Evolutionary conservation across 441 rosid species (phyloP).

Genomic region (Biscutella auriculata): DNA sequence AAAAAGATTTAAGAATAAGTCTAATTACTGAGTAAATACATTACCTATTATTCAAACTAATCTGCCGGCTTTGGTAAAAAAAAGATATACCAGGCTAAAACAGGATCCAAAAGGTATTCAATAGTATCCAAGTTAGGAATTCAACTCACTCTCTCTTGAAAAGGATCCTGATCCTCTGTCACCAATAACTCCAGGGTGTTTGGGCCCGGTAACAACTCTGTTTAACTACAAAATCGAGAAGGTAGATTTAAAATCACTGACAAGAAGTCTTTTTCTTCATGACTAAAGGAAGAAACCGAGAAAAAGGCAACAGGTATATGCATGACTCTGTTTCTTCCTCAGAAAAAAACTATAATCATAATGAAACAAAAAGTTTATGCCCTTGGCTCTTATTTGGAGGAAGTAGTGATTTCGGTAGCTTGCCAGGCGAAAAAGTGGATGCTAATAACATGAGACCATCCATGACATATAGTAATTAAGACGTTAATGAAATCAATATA

Average conservation of each 20-base stretch:
- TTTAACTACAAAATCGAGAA: constrained; percentile 46
- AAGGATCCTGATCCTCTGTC: constrained; percentile 94
- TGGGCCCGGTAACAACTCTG: constrained; percentile 83
- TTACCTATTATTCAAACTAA: background rate
- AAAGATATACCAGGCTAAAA: background rate
- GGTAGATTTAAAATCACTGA: background rate
- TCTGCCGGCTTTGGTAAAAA: background rate
- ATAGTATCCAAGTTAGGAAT: background rate
- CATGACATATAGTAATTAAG: background rate
- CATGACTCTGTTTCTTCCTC: too few species aligned
- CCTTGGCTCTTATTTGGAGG: background rate
- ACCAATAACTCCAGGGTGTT: constrained; percentile 92
- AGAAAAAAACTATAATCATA: background rate
- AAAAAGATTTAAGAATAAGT: background rate
- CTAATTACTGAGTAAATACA: background rate
- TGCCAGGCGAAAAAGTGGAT: background rate
- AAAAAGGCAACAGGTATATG: background rate
- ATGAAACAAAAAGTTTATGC: background rate
- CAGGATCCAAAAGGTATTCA: background rate
- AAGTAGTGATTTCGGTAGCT: background rate
- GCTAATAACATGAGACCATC: background rate
- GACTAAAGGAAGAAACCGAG: background rate
- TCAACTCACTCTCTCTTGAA: constrained; percentile 89
- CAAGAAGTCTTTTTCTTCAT: background rate
- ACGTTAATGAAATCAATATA: background rate